Conservation (phyloP, 164 flowering plant species). For the Vitis riparia region DNA sequence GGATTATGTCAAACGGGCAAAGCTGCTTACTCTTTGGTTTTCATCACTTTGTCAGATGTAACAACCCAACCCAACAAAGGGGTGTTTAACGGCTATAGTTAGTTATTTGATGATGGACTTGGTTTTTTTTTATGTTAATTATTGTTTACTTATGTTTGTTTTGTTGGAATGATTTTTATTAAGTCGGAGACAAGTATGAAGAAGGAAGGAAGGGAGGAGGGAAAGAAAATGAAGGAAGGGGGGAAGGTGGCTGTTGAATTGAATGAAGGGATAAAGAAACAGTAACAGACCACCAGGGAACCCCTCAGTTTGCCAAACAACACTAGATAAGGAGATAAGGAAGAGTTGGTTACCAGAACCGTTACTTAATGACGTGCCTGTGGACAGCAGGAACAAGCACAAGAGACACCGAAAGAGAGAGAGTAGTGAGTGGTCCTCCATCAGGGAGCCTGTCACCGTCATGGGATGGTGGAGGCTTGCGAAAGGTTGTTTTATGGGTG, state of each 20-base stretch:
- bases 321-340: conserved; percentile 31
- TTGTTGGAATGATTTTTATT: background rate
- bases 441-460: conserved; percentile 27
- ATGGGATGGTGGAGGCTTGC: conserved; percentile 25
- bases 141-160: background rate
- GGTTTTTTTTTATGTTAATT: background rate
- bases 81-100: background rate
- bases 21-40: background rate
- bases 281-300: background rate
- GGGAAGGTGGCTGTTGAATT: background rate
- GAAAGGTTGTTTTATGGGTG: conserved; percentile 10
- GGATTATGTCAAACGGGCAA: conserved; percentile 1
- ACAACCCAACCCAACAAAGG: background rate
- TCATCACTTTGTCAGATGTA: background rate
- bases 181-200: background rate
- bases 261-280: background rate
- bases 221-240: background rate
- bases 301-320: conserved; percentile 3
- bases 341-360: conserved; percentile 12
- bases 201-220: background rate
- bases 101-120: conserved; percentile 1
- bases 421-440: conserved; percentile 16
- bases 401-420: conserved; percentile 3
- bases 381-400: conserved; percentile 11
- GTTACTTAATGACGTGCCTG: conserved; percentile 9